Evolutionary conservation across 441 rosid genomes (phyloP).

Genomic region (Sinapis alba): DNA sequence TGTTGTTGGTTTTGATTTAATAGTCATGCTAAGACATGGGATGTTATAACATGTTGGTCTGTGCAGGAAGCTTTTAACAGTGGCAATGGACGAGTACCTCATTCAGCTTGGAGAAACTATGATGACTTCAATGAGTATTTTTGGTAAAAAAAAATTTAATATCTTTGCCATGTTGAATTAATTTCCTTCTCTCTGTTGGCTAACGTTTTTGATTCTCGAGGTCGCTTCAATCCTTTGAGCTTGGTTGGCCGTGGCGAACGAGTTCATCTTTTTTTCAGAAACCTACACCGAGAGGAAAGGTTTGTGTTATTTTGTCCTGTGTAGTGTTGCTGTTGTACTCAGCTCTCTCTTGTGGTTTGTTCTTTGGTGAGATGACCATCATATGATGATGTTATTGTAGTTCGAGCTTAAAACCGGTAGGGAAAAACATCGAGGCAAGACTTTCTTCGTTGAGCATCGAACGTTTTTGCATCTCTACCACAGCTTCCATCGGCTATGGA

Average conservation of each 20-base stretch:
- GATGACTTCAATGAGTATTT: constrained; percentile 68
- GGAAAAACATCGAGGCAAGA: constrained; percentile 76
- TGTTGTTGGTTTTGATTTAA: constrained; percentile 10
- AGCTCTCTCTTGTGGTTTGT: neutral
- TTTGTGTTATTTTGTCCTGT: constrained; percentile 29
- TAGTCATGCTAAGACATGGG: neutral
- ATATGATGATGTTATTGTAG: constrained; percentile 40
- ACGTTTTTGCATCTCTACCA: constrained; percentile 95
- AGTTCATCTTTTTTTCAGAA: constrained; percentile 68
- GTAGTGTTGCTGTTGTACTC: constrained; percentile 3
- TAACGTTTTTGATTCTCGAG: constrained; percentile 46
- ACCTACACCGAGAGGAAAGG: constrained; percentile 77
- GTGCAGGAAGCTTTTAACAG: constrained; percentile 89
- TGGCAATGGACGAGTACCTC: constrained; percentile 86
- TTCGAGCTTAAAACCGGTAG: constrained; percentile 64
- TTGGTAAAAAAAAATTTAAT: constrained; percentile 44
- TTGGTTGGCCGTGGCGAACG: constrained; percentile 93
- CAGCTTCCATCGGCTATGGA: constrained; percentile 98
- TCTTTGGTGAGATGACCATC: neutral
- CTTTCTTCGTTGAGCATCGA: constrained; percentile 97
- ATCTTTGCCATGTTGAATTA: neutral
- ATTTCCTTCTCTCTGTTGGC: constrained; percentile 21
- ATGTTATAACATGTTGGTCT: constrained; percentile 2
- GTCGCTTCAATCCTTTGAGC: constrained; percentile 91
- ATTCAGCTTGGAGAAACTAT: constrained; percentile 69